Evolutionary conservation across 768 basidiomycete genomes (phyloP).

Genomic region (Strobilomyces dryophilus): DNA sequence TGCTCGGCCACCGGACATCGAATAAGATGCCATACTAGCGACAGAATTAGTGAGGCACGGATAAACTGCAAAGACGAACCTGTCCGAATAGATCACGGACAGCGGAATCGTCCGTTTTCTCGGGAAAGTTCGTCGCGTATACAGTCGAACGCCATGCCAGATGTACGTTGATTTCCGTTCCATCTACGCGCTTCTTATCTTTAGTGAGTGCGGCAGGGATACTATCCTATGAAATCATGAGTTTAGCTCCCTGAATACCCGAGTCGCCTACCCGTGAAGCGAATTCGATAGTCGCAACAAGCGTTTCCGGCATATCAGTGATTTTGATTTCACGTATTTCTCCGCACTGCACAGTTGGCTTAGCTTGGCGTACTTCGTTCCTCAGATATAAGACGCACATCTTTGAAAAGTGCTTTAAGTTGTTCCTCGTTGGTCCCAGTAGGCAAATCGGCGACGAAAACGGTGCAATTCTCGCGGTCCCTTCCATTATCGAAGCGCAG

Average conservation of each 20-base stretch:
- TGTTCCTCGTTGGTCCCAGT: conserved; percentile 56
- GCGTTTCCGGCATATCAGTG: conserved; percentile 48
- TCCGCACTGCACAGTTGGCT: conserved; percentile 67
- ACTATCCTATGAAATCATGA: conserved; percentile 49
- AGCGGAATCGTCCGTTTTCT: conserved; percentile 69
- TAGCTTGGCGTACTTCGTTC: neutral
- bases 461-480: conserved; percentile 92
- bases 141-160: conserved; percentile 92
- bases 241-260: neutral
- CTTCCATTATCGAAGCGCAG: conserved; percentile 35
- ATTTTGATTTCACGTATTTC: conserved; percentile 80
- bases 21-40: conserved; percentile 83
- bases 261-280: conserved; percentile 41
- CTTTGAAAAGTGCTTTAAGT: conserved; percentile 74
- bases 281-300: conserved; percentile 91
- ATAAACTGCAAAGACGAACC: conserved; percentile 39
- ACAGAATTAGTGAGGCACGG: conserved; percentile 1
- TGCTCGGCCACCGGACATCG: conserved; percentile 97
- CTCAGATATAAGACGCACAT: conserved; percentile 47
- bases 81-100: conserved; percentile 75
- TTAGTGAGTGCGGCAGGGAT: conserved; percentile 87
- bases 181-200: conserved; percentile 85
- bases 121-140: conserved; percentile 95
- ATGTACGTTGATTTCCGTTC: conserved; percentile 77
- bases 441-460: conserved; percentile 78